A percentile compares a stretch with the other conserved stretches of the same genome.
Conservation (phyloP, 495 filamentous ascomycete genomes). For the Ramalina peruviana region DNA sequence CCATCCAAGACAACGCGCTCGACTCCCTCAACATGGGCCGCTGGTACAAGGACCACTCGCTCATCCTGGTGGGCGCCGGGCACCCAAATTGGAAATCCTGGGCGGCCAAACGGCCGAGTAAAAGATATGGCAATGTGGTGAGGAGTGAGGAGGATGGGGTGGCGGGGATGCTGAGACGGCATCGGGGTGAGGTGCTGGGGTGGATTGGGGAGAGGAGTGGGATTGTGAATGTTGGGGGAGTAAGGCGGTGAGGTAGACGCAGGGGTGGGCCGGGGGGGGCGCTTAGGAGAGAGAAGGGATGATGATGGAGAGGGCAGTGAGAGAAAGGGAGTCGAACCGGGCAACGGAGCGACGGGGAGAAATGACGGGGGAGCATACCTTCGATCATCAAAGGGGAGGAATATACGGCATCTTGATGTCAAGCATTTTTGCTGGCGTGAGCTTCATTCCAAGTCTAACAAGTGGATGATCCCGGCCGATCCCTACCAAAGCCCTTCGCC, state of each 20-base stretch:
- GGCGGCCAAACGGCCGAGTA: conserved; percentile 42
- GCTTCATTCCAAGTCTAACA: too few relatives aligned
- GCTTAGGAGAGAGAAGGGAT: conserved; percentile 19
- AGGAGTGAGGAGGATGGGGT: conserved; percentile 38
- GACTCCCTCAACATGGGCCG: conserved; percentile 18
- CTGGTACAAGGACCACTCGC: conserved; percentile 39
- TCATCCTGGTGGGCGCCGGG: conserved; percentile 55
- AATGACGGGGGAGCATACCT: too few relatives aligned
- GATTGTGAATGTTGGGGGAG: neutral
- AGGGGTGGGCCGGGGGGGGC: conserved; percentile 11
- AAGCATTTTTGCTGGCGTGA: too few relatives aligned
- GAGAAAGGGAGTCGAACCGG: too few relatives aligned
- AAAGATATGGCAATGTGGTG: conserved; percentile 52
- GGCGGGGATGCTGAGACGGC: conserved; percentile 48
- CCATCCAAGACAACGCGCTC: conserved; percentile 25
- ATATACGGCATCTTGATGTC: too few relatives aligned
- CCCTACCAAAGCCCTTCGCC: too few relatives aligned
- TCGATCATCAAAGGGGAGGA: too few relatives aligned
- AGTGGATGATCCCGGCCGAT: too few relatives aligned
- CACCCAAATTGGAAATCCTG: conserved; percentile 60
- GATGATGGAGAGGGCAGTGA: conserved; percentile 2
- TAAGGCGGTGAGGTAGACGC: conserved; percentile 6
- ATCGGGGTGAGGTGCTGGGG: conserved; percentile 40
- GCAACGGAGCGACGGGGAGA: too few relatives aligned
- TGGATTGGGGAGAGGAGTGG: conserved; percentile 35